A percentile compares a stretch with the other conserved stretches of the same genome.
phyloP scores from a whole-genome alignment of 441 rosid genomes.

The Pelargonium australe region DNA sequence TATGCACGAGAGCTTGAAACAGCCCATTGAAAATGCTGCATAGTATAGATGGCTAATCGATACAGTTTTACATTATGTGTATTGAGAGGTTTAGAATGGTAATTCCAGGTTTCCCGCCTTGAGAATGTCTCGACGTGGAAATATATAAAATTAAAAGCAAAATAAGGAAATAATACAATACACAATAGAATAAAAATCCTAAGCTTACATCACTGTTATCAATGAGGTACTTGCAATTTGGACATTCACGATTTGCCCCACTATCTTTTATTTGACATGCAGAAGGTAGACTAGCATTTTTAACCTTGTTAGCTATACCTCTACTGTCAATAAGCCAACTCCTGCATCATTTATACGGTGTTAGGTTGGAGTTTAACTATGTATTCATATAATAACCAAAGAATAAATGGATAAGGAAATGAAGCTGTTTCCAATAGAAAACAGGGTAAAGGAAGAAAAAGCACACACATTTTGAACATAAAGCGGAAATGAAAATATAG shows the following conservation, averaged over 20 bases:
- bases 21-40: too few relatives aligned
- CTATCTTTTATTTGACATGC: constrained; percentile 48
- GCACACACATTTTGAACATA: too few relatives aligned
- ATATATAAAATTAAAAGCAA: not conserved
- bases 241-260: constrained; percentile 67
- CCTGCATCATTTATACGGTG: constrained; percentile 35
- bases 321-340: constrained; percentile 68
- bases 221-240: constrained; percentile 56
- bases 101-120: too few relatives aligned
- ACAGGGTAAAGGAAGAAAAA: too few relatives aligned
- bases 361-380: not conserved
- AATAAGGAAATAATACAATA: not conserved
- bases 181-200: not conserved
- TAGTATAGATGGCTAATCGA: too few relatives aligned
- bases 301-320: constrained; percentile 71
- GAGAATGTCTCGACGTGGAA: not conserved
- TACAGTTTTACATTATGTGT: too few relatives aligned
- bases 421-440: too few relatives aligned
- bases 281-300: constrained; percentile 42
- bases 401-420: too few relatives aligned
- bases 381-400: too few relatives aligned
- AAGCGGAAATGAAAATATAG: too few relatives aligned
- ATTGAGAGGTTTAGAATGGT: too few relatives aligned
- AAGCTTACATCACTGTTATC: constrained; percentile 75
- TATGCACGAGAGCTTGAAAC: too few relatives aligned